Base-by-base conservation (phyloP, 1,284 basidiomycete species). In the Trametes versicolor region DNA sequence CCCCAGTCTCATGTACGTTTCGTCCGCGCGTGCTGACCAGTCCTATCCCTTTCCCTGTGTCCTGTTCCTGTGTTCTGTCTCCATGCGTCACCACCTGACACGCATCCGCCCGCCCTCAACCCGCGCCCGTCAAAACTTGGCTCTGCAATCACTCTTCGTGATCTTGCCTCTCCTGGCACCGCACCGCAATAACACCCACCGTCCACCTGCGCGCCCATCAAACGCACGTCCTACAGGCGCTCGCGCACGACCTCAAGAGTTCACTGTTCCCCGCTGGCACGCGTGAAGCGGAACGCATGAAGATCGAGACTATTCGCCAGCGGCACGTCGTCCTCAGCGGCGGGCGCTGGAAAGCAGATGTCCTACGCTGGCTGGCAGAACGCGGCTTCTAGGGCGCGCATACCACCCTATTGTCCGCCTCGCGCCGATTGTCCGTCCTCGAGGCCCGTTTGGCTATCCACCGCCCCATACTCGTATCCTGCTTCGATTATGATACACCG, bases 281-380 rank as follows among this genome's bases (percentile, higher is more conserved):
- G 5, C 73, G 77, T 19, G 83, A 87, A 65, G 82, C 84, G 1
- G 69, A 73, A 39, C 81, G 80, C 62, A 73, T 90, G 65, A 80
- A 82, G 59, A 75, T 88, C 56, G 74, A 80, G 47, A 77, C 83
- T 62, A 70, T 75, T n/a, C 76, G 80, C 58, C 80, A 80, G 45
- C 83, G 81, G 60, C 85, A 89, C 73, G 67, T 91, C 62, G 71
- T 86, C 60, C 80, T 91, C 66, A 76, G 79, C 29, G 88, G 89
- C 58, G 86, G 88, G 7, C 80, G 79, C 60, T 87, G 85, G 85
- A 90, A 85, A 73, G 79, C 80, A 65, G 75, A 85, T 53, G 83
- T 91, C 53, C 69, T 83, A 68, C 78, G 82, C 60, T 92, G 88
- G 87, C 81, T 92, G 68, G 78, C 78, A 71, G 72, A 75, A 66